These are phyloP conservation scores for Ambrosiella cleistominuta DNA, from an alignment of 2,329 filamentous ascomycete genomes.

Conservation along the genomic window DNA sequence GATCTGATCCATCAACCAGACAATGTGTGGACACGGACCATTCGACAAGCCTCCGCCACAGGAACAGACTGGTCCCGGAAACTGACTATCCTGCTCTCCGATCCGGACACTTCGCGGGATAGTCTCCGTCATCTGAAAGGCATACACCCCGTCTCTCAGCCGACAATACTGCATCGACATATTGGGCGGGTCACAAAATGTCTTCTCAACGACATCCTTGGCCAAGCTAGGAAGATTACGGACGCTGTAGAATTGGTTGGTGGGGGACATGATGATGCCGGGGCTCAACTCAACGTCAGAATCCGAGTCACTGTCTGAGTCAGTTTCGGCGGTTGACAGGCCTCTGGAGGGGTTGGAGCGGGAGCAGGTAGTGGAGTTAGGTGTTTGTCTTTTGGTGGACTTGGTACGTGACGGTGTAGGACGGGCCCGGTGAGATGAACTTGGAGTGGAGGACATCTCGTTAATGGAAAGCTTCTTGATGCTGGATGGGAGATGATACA, in stretches of 20 bases:
- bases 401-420: neutral
- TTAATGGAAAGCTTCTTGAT: conserved; percentile 1
- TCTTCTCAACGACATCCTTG: conserved; percentile 25
- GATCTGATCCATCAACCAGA: conserved; percentile 38
- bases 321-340: conserved; percentile 18
- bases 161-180: conserved; percentile 34
- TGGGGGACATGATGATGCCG: conserved; percentile 21
- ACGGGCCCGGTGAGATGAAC: neutral
- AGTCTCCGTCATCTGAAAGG: conserved; percentile 38
- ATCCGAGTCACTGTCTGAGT: conserved; percentile 18
- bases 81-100: conserved; percentile 23
- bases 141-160: conserved; percentile 30
- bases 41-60: conserved; percentile 19
- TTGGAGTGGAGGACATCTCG: neutral
- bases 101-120: conserved; percentile 35
- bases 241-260: conserved; percentile 25
- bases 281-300: neutral
- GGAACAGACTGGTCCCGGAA: conserved; percentile 28
- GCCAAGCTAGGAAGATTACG: conserved; percentile 23
- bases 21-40: conserved; percentile 31
- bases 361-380: neutral
- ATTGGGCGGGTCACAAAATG: conserved; percentile 30
- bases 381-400: neutral
- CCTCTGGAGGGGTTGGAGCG: neutral
- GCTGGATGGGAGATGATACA: neutral